phyloP scores from a whole-genome alignment of 2,329 filamentous ascomycete species.

The Trichoderma sp. region DNA sequence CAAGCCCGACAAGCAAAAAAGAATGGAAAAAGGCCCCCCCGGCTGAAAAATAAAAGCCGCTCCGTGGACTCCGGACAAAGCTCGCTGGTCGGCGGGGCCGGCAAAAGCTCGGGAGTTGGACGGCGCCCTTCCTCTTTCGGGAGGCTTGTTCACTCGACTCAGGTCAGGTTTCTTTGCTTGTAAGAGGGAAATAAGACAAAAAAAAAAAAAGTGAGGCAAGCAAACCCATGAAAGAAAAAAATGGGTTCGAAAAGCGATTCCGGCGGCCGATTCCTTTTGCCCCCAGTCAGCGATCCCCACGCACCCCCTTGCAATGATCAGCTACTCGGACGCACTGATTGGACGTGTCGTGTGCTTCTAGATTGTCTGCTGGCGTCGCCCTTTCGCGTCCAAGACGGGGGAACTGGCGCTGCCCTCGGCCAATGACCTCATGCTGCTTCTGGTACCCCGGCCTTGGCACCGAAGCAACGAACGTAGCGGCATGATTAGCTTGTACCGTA shows the following conservation, averaged over 20 bases:
- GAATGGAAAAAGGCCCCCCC: not conserved
- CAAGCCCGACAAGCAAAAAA: constrained; percentile 3
- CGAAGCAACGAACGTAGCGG: not conserved
- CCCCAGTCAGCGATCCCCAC: constrained; percentile 1
- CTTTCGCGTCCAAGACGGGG: constrained; percentile 6
- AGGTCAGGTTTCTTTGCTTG: not conserved
- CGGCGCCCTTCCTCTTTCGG: not conserved
- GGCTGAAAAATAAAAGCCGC: constrained; percentile 18
- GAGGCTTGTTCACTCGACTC: not conserved
- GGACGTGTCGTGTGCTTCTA: constrained; percentile 7
- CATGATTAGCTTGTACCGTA: not conserved
- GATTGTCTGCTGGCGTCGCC: constrained; percentile 16
- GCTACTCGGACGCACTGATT: not conserved
- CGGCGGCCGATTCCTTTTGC: not conserved
- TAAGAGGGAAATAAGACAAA: not conserved
- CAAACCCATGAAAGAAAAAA: not conserved
- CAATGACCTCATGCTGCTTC: constrained; percentile 19
- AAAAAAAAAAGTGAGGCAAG: not conserved
- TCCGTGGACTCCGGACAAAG: constrained; percentile 20
- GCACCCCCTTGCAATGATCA: constrained; percentile 6
- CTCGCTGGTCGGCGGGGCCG: not conserved
- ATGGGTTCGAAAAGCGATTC: not conserved
- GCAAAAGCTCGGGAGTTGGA: constrained; percentile 13
- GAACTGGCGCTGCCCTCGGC: not conserved
- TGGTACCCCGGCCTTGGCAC: constrained; percentile 17